Base-by-base conservation (phyloP, 129 eudicot genomes). In the Kitagawia praeruptora region DNA sequence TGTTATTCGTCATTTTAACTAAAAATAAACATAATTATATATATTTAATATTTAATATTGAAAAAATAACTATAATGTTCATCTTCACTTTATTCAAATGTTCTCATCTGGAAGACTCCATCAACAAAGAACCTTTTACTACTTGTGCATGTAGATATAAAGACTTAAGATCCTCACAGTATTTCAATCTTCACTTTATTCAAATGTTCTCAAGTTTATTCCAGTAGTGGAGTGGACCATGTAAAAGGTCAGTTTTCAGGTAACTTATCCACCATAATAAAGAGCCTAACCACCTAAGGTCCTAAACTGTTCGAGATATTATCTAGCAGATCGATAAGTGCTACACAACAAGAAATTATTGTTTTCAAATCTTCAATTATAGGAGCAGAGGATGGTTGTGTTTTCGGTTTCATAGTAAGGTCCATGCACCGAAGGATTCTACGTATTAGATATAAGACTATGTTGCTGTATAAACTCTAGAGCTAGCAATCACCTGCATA, bases 111-210 rank as follows among this genome's bases (percentile, higher is more conserved):
- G 77, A 79, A 79, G 67, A 79, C 34, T 49, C 70, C 53, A 67
- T 79, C 81, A 79, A 9, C 48, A 70, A 48, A 79, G 77, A 79
- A 70, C 77, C 70, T 66, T 82, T 49, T 80, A 39, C 78, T 71
- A 46, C 77, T 75, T 75, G 46, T 48, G 39, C 69, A 34, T 34
- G 2, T 37, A 45, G 15, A 39, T 51, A 51, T 45, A 37, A 37
- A 23, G 14, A 63, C 42, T 27, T 41, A 4, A 44, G 21, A 31
- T n/a, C 48, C 40, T 79, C n/a, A 0, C 69, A 25, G 31, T 70
- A 47, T 71, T 18, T n/a, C 34, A 61, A 23, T 80, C 25, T 37
- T 48, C 38, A 7, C 82, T 71, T 71, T 79, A 19, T 18, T 48
- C 42, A 80, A 53, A 54, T 49, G 44, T 73, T 23, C 63, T 54